These are phyloP conservation scores for Aspergillus bertholletiae DNA, from an alignment of 495 filamentous ascomycete species.

Conservation along the genomic window DNA sequence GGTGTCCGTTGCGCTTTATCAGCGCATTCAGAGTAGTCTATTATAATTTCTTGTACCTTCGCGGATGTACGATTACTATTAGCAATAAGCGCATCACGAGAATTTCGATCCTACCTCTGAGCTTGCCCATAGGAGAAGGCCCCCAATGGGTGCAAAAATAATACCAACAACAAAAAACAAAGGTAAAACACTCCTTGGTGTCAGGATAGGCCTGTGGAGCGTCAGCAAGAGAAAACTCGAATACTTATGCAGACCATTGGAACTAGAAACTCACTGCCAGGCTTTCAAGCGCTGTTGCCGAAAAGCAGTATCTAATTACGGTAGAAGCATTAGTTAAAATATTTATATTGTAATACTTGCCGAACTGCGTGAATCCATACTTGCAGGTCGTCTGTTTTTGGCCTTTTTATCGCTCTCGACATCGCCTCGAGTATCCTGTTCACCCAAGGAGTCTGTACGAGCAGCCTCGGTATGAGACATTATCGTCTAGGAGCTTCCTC, in stretches of 20 bases:
- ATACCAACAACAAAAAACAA: conserved; percentile 84
- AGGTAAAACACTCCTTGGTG: conserved; percentile 86
- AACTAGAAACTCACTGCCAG: conserved; percentile 71
- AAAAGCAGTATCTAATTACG: conserved; percentile 74
- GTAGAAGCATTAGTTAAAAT: conserved; percentile 6
- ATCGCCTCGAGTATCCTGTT: conserved; percentile 41
- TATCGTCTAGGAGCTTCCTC: conserved; percentile 4
- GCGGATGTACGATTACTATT: conserved; percentile 9
- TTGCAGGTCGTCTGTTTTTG: conserved; percentile 82
- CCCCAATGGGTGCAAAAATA: conserved; percentile 85
- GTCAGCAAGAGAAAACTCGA: not conserved
- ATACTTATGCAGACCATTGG: not conserved
- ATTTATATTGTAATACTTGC: not conserved
- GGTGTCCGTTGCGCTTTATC: conserved; percentile 36
- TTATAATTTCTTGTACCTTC: conserved; percentile 83
- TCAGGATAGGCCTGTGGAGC: conserved; percentile 72
- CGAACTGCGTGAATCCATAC: conserved; percentile 42
- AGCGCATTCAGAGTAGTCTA: conserved; percentile 84
- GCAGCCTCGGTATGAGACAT: conserved; percentile 49
- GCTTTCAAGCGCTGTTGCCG: conserved; percentile 89
- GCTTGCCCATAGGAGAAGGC: conserved; percentile 79
- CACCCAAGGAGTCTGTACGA: conserved; percentile 46
- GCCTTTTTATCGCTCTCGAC: conserved; percentile 64
- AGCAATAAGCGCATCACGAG: not conserved
- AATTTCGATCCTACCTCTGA: conserved; percentile 49